A percentile compares a stretch with the other conserved stretches of the same genome.
These are phyloP conservation scores for Tagetes erecta DNA, from an alignment of 129 eudicot species.

Conservation along the genomic window DNA sequence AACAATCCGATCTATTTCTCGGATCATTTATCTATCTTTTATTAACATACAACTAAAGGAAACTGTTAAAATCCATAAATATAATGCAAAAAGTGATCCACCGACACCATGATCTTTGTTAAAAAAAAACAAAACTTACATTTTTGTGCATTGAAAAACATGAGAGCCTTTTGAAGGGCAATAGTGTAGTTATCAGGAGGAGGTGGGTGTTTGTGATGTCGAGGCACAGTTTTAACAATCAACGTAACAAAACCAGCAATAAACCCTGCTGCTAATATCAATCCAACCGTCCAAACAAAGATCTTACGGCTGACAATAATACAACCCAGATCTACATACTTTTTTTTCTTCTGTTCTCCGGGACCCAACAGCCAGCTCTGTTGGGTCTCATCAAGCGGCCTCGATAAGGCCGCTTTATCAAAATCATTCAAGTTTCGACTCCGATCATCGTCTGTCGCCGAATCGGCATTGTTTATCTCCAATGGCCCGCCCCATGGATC, in stretches of 20 bases:
- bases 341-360: conserved; percentile 85
- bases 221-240: conserved; percentile 64
- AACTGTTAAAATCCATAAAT: neutral
- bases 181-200: conserved; percentile 88
- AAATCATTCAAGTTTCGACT: conserved; percentile 72
- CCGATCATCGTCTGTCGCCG: conserved; percentile 80
- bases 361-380: conserved; percentile 95
- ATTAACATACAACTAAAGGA: neutral
- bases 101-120: conserved; percentile 15
- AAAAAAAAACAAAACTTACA: conserved; percentile 2
- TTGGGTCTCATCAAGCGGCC: conserved; percentile 80
- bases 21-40: no score
- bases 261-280: conserved; percentile 62
- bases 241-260: conserved; percentile 63
- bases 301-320: conserved; percentile 77
- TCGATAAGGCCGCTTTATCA: conserved; percentile 71
- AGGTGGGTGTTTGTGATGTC: conserved; percentile 56
- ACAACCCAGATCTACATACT: conserved; percentile 83
- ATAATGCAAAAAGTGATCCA: neutral
- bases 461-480: conserved; percentile 73
- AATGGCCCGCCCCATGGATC: conserved; percentile 93
- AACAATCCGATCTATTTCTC: no score
- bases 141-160: conserved; percentile 81
- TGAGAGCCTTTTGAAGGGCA: conserved; percentile 73
- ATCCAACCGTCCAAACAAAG: conserved; percentile 80